A percentile compares a stretch with the other conserved stretches of the same genome.
Conservation (phyloP, 495 filamentous ascomycete species). For the Chaetomium tenue region DNA sequence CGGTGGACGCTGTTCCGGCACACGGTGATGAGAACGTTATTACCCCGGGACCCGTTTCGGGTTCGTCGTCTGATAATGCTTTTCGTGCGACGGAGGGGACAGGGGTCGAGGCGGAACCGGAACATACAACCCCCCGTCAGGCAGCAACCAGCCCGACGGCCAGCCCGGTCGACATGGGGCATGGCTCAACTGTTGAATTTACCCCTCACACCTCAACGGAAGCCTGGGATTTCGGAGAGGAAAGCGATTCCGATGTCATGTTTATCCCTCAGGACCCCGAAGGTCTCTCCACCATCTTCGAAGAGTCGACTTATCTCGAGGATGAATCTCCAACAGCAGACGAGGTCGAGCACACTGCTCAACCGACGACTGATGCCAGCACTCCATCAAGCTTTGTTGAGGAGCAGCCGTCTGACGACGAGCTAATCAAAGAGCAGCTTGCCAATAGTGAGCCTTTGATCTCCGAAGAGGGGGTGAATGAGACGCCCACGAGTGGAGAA, state of each 20-base stretch:
- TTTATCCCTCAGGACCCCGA: slow-evolving; percentile 29
- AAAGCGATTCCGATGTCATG: slow-evolving; percentile 5
- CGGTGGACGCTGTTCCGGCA: no score
- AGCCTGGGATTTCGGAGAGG: neutral
- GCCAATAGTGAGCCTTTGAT: neutral
- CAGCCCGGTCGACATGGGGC: neutral
- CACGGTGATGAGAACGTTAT: neutral
- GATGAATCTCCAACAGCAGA: neutral
- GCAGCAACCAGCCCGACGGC: slow-evolving; percentile 22
- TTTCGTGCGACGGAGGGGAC: slow-evolving; percentile 10
- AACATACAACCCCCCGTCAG: slow-evolving; percentile 20
- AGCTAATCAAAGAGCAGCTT: neutral
- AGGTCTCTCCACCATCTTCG: slow-evolving; percentile 35
- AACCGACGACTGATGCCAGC: neutral
- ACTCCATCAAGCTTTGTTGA: neutral
- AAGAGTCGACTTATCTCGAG: slow-evolving; percentile 26
- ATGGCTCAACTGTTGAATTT: neutral
- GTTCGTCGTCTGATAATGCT: neutral
- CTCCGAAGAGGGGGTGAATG: neutral
- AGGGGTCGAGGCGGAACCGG: slow-evolving; percentile 1
- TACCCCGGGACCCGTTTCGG: neutral
- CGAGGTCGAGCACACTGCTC: neutral
- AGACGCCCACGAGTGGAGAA: neutral
- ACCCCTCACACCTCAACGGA: slow-evolving; percentile 8
- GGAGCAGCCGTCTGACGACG: neutral